phyloP scores from a whole-genome alignment of 2,329 filamentous ascomycete genomes.

The Penicillium sp. region DNA sequence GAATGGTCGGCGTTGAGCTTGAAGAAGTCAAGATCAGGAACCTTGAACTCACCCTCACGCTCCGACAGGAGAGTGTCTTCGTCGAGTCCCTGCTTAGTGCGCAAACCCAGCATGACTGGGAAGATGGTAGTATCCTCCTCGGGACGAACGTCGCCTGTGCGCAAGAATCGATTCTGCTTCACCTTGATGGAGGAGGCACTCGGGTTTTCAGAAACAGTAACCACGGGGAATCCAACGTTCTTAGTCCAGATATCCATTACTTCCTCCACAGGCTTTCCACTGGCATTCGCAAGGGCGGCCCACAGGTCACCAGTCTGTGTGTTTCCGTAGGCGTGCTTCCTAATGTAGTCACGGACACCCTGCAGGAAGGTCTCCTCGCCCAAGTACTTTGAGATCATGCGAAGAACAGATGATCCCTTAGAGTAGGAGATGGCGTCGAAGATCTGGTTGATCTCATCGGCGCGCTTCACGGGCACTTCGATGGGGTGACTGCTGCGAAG shows the following conservation, averaged over 20 bases:
- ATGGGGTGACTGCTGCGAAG: conserved; percentile 94
- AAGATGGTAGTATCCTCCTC: conserved; percentile 89
- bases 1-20: conserved; percentile 97
- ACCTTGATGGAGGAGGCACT: conserved; percentile 75
- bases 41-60: conserved; percentile 77
- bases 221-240: conserved; percentile 89
- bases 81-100: conserved; percentile 81
- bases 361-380: conserved; percentile 93
- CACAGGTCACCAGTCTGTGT: conserved; percentile 90
- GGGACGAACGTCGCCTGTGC: conserved; percentile 89
- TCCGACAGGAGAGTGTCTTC: conserved; percentile 73
- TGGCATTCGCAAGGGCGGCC: conserved; percentile 84
- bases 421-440: conserved; percentile 98
- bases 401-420: conserved; percentile 92
- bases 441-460: conserved; percentile 96
- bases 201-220: conserved; percentile 80
- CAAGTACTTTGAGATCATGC: conserved; percentile 96
- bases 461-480: conserved; percentile 92
- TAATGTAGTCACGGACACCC: conserved; percentile 86
- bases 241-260: conserved; percentile 98
- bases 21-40: conserved; percentile 85
- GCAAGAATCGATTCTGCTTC: conserved; percentile 93
- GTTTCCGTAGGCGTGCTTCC: conserved; percentile 96
- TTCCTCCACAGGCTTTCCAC: conserved; percentile 85
- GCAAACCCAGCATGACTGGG: conserved; percentile 85